Evolutionary conservation across 768 basidiomycete genomes (phyloP).

Genomic region (Leccinellum rugosiceps): DNA sequence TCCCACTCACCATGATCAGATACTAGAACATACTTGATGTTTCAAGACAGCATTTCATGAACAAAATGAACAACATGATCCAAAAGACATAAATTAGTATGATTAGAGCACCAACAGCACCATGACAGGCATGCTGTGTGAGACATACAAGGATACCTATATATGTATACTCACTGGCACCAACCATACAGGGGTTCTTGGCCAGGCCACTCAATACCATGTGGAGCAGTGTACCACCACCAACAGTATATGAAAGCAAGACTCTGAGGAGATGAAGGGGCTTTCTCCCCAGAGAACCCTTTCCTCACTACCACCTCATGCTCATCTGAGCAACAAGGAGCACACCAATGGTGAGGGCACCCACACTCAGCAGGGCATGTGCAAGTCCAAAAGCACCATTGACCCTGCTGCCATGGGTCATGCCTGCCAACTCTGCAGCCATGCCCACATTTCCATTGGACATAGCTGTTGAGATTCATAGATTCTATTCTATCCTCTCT

Average conservation of each 20-base stretch:
- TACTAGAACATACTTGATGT: not conserved
- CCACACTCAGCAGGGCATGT: constrained; percentile 10
- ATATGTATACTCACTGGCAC: not conserved
- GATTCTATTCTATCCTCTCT: too few species aligned
- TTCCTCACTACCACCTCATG: not conserved
- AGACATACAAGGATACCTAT: constrained; percentile 5
- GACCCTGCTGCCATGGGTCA: constrained; percentile 2
- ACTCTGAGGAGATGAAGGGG: constrained; percentile 10
- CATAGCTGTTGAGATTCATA: constrained; percentile 59
- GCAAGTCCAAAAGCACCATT: constrained; percentile 3
- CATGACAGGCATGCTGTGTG: not conserved
- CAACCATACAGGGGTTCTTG: not conserved
- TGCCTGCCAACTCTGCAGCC: constrained; percentile 13
- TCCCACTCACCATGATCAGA: too few species aligned
- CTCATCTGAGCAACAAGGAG: constrained; percentile 5
- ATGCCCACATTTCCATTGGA: constrained; percentile 55
- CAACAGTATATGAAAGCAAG: constrained; percentile 7
- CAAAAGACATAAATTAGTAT: not conserved
- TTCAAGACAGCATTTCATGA: not conserved
- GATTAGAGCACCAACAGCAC: not conserved
- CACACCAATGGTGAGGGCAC: constrained; percentile 15
- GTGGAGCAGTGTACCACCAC: not conserved
- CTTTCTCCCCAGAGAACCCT: not conserved
- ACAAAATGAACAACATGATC: not conserved
- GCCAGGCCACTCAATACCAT: not conserved